A percentile compares a stretch with the other conserved stretches of the same genome.
phyloP scores from a whole-genome alignment of 2,329 filamentous ascomycete species.

The Beauveria pseudobassiana region DNA sequence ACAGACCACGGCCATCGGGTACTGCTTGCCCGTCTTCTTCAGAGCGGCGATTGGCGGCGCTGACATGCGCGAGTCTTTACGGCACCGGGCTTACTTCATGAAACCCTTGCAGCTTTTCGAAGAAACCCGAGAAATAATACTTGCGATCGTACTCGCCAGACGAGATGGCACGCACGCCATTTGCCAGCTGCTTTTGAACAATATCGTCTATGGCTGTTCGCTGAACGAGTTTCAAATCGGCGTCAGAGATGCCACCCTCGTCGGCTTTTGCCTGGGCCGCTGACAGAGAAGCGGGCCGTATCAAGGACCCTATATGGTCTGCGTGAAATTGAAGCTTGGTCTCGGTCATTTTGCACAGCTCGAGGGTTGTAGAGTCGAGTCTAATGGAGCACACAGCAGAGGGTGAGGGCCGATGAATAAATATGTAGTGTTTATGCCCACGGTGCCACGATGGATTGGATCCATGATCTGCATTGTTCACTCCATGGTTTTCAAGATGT shows the following conservation, averaged over 20 bases:
- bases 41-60: conserved; percentile 33
- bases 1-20: conserved; percentile 33
- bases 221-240: conserved; percentile 48
- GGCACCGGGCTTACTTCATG: conserved; percentile 30
- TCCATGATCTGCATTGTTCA: no score
- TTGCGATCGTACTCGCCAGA: conserved; percentile 60
- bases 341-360: neutral
- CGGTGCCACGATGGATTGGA: no score
- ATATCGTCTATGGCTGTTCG: conserved; percentile 56
- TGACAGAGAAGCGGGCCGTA: conserved; percentile 56
- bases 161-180: conserved; percentile 56
- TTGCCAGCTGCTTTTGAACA: conserved; percentile 55
- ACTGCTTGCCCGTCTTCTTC: conserved; percentile 30
- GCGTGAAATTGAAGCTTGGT: conserved; percentile 53
- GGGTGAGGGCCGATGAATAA: neutral
- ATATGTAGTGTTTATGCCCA: no score
- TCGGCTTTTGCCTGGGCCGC: conserved; percentile 41
- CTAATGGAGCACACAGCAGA: neutral
- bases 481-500: no score
- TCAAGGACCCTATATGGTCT: conserved; percentile 65
- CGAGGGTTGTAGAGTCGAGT: neutral
- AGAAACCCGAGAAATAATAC: conserved; percentile 42
- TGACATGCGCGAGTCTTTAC: conserved; percentile 28
- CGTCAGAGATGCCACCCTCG: conserved; percentile 33
- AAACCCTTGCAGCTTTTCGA: conserved; percentile 38